These are phyloP conservation scores for Ceratobasidium sp. DNA, from an alignment of 1,284 basidiomycete genomes.

Conservation along the genomic window DNA sequence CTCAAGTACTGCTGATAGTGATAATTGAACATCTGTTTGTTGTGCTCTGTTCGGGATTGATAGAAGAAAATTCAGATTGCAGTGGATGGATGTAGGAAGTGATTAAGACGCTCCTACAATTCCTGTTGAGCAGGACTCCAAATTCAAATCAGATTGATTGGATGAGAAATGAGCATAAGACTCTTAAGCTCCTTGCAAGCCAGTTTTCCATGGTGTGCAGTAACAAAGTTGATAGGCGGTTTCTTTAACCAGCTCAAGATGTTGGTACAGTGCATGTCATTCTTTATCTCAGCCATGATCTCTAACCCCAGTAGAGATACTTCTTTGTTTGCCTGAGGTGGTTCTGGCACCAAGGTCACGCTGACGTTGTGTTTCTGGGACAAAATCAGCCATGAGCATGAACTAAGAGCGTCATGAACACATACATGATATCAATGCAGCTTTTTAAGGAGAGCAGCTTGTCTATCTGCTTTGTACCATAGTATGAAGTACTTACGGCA, in stretches of 20 bases:
- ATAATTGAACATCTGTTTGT: background rate
- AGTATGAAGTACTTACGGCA: background rate
- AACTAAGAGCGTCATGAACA: background rate
- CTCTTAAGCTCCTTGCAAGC: constrained; percentile 49
- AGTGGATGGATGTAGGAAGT: constrained; percentile 20
- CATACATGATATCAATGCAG: background rate
- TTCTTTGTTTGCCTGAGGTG: no score
- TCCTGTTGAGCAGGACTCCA: background rate
- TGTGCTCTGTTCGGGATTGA: background rate
- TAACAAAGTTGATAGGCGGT: constrained; percentile 33
- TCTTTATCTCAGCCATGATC: constrained; percentile 5
- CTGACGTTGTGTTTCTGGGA: no score
- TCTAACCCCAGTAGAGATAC: no score
- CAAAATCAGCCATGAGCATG: no score
- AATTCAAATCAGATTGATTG: constrained; percentile 41
- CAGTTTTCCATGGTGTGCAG: constrained; percentile 33
- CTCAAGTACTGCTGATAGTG: constrained; percentile 14
- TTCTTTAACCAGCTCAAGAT: constrained; percentile 38
- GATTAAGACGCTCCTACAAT: background rate
- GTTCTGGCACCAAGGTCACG: no score
- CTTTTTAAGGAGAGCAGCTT: background rate
- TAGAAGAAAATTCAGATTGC: constrained; percentile 18
- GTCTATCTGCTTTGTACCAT: background rate
- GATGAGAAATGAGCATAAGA: constrained; percentile 43
- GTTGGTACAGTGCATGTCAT: constrained; percentile 30